phyloP scores from a whole-genome alignment of 2,329 filamentous ascomycete species.

The Ascochyta pisi region DNA sequence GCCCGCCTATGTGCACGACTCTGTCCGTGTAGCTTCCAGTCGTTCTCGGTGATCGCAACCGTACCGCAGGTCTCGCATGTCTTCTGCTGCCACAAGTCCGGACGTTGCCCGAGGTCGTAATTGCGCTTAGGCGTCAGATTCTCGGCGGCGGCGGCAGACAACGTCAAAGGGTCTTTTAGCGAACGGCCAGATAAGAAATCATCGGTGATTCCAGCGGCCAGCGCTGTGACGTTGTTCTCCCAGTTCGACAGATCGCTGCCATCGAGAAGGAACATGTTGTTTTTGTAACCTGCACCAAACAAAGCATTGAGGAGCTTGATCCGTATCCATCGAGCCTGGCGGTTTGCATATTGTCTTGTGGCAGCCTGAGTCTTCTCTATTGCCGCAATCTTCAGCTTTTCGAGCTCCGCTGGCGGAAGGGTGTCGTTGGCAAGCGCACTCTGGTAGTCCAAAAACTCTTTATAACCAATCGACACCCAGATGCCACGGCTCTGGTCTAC shows the following conservation, averaged over 20 bases:
- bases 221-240: conserved; percentile 66
- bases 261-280: conserved; percentile 79
- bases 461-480: conserved; percentile 97
- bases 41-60: conserved; percentile 61
- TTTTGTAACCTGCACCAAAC: conserved; percentile 59
- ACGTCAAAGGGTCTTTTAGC: conserved; percentile 60
- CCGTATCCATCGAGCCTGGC: conserved; percentile 86
- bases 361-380: conserved; percentile 80
- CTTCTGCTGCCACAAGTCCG: conserved; percentile 58
- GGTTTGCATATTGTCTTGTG: conserved; percentile 85
- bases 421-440: conserved; percentile 35
- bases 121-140: conserved; percentile 64
- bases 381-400: conserved; percentile 63
- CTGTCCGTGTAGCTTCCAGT: conserved; percentile 64
- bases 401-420: conserved; percentile 53
- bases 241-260: conserved; percentile 73
- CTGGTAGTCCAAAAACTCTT: conserved; percentile 82
- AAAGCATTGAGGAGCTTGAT: conserved; percentile 79
- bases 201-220: conserved; percentile 67
- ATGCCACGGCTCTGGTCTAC: conserved; percentile 83
- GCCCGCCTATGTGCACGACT: conserved; percentile 60
- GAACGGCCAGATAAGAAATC: conserved; percentile 65
- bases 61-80: conserved; percentile 75
- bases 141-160: conserved; percentile 65
- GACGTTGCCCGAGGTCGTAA: conserved; percentile 53